These are phyloP conservation scores for Ophiocordyceps camponoti-saundersi DNA, from an alignment of 2,329 filamentous ascomycete genomes.

Conservation along the genomic window DNA sequence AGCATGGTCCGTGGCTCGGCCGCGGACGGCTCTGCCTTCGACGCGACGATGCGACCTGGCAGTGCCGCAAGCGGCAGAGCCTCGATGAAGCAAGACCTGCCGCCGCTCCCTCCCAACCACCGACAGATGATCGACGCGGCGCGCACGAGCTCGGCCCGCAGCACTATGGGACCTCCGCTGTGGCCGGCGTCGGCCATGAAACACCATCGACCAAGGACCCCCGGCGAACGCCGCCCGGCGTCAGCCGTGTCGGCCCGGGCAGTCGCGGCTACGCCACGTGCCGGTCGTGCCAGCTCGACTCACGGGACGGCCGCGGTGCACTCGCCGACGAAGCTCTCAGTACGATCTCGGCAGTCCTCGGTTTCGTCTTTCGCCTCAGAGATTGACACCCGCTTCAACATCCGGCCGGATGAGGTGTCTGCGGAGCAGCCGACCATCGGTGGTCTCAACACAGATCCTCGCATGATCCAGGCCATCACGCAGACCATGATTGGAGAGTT, in stretches of 20 bases:
- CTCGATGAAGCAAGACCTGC: conserved; percentile 25
- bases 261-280: conserved; percentile 37
- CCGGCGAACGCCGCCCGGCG: conserved; percentile 29
- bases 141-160: conserved; percentile 36
- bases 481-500: conserved; percentile 99
- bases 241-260: conserved; percentile 32
- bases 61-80: conserved; percentile 52
- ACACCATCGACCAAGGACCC: conserved; percentile 41
- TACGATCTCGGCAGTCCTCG: conserved; percentile 46
- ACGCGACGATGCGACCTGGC: conserved; percentile 38
- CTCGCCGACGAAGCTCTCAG: conserved; percentile 24
- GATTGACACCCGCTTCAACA: conserved; percentile 79
- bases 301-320: conserved; percentile 30
- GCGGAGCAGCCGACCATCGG: conserved; percentile 40
- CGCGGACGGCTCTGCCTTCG: conserved; percentile 20
- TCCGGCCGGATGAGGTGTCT: conserved; percentile 37
- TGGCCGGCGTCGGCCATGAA: conserved; percentile 59
- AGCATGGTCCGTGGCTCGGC: conserved; percentile 22
- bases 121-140: conserved; percentile 72
- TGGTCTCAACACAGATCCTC: conserved; percentile 62
- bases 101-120: conserved; percentile 70
- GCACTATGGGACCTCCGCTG: conserved; percentile 67
- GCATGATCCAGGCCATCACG: conserved; percentile 98
- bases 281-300: conserved; percentile 25
- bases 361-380: conserved; percentile 93